Evolutionary conservation across 163 green algal genomes (phyloP).

Genomic region (Chlamydomonas reinhardtii): DNA sequence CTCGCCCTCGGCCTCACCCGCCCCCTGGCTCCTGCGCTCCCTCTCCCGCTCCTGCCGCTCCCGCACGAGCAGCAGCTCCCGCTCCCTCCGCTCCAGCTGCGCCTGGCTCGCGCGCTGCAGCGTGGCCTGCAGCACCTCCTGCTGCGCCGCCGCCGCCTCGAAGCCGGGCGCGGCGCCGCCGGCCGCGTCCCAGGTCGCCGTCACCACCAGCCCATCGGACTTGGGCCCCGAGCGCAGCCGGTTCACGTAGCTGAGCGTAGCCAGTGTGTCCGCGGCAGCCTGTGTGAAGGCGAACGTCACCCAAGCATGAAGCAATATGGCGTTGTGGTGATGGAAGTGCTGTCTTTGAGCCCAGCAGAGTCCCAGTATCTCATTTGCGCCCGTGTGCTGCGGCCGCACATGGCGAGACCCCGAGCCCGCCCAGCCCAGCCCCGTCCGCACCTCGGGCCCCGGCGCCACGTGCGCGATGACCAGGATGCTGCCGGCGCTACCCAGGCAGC

Average conservation of each 20-base stretch:
- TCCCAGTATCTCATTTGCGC: too few species aligned
- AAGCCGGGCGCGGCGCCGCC: constrained; percentile 1
- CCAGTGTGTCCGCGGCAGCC: constrained; percentile 59
- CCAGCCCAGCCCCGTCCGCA: neutral
- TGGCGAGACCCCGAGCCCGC: too few species aligned
- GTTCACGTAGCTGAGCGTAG: constrained; percentile 63
- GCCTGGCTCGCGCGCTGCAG: constrained; percentile 15
- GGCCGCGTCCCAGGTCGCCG: constrained; percentile 28
- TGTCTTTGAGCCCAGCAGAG: too few species aligned
- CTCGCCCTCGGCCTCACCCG: neutral
- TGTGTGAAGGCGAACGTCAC: constrained; percentile 20
- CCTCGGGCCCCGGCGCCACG: constrained; percentile 55
- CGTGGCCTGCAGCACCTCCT: constrained; percentile 5
- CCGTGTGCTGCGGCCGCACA: too few species aligned
- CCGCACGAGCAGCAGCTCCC: constrained; percentile 27
- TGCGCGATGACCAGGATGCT: constrained; percentile 55
- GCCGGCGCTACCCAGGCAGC: constrained; percentile 25
- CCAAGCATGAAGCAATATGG: too few species aligned
- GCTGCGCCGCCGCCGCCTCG: constrained; percentile 1
- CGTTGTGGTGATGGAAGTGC: too few species aligned
- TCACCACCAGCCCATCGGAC: constrained; percentile 51
- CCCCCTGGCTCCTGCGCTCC: too few species aligned
- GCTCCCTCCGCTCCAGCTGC: constrained; percentile 38
- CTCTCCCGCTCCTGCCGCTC: constrained; percentile 16
- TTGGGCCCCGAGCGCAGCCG: constrained; percentile 47